Base-by-base conservation (phyloP, 192 early-diverging fungal genomes). In the Coemansia sp. region DNA sequence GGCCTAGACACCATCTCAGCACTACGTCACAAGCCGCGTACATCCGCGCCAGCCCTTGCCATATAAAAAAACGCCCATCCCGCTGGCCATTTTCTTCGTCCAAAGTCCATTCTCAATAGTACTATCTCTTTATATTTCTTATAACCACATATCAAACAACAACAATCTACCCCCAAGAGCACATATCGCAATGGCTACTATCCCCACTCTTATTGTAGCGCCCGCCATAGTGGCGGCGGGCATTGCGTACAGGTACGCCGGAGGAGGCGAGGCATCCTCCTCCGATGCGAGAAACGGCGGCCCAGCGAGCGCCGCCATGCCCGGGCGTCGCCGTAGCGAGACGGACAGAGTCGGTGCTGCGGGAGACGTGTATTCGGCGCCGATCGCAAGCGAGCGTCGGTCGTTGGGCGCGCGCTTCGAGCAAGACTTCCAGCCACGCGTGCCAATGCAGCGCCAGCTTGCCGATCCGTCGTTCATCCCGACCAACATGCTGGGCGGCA, bases 181-280 rank as follows among this genome's bases (percentile, higher is more conserved):
- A 22, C 4, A 47, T 5, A 19, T 45, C 42, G 42, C 15, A 47
- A 77, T 78, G 76, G 40, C 76, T 19, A 62, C 70, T 37, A 78
- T 79, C 59, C 71, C 77, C 2, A 62, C 66, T 2, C 62, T 79
- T 61, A 74, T 74, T 57, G 61, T 79, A 39, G 71, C 71, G 14
- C 77, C 77, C 0, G 71, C 71, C 10, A 64, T 79, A 9, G 32
- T 79, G 15, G 71, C 71, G 4, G 77, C 77, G n/a, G 77, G 77
- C 0, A 38, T 79, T 2, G 60, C 77, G 17, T 79, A 79, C 71
- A 70, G 29, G 60, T 70, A 67, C 38, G 11, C 63, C 3, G n/a
- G n/a, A n/a, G 60, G 59, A 0, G 59, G 49, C 15, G 11, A 12
- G 4, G 59, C 22, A 1, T 17, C 35, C 5, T 9, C 2, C 24